Evolutionary conservation across 2,329 filamentous ascomycete genomes (phyloP).

Genomic region (Scopulariopsis brevicaulis): DNA sequence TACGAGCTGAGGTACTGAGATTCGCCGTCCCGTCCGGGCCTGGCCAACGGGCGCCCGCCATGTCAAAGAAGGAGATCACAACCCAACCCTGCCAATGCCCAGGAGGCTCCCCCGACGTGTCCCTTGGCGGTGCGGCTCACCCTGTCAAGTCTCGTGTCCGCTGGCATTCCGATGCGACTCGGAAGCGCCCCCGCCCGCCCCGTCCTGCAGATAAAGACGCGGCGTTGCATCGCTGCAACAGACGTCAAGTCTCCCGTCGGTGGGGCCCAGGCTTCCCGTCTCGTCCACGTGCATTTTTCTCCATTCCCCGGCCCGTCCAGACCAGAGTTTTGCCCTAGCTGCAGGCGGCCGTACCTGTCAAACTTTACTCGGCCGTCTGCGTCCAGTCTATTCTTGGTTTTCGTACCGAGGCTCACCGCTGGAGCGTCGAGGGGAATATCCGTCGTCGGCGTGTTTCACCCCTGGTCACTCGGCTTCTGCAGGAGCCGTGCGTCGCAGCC

Average conservation of each 20-base stretch:
- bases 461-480: not conserved
- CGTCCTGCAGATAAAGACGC: not conserved
- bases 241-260: not conserved
- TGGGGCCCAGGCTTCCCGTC: not conserved
- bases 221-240: not conserved
- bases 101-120: not conserved
- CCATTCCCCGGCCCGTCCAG: not conserved
- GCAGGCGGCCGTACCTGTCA: not conserved
- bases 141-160: not conserved
- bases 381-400: not conserved
- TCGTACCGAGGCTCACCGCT: not conserved
- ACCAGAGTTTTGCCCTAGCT: not conserved
- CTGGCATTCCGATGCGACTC: not conserved
- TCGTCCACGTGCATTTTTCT: not conserved
- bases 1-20: not conserved
- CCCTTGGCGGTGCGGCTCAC: not conserved
- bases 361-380: not conserved
- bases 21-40: not conserved
- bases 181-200: not conserved
- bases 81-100: not conserved
- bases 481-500: not conserved
- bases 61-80: not conserved
- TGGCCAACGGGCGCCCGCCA: slow-evolving; percentile 2
- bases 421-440: not conserved
- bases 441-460: not conserved